Percentiles rank a stretch among this genome's conserved stretches.
These are phyloP conservation scores for Phytophthora gonapodyides DNA, from an alignment of 352 stramenopile species.

Conservation along the genomic window DNA sequence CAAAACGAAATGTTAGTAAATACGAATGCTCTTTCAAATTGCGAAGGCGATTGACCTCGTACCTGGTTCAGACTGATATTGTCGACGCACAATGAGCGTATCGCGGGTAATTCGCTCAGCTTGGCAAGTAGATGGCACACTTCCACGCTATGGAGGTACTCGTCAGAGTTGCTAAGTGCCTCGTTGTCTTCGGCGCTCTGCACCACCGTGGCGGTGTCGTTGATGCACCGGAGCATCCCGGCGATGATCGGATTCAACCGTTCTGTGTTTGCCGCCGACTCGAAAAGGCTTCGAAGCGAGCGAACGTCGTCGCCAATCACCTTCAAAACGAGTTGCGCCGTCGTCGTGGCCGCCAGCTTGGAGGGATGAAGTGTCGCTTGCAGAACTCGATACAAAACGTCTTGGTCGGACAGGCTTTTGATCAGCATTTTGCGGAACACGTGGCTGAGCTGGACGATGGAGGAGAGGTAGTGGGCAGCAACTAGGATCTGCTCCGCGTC, in stretches of 20 bases:
- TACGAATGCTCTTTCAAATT: background rate
- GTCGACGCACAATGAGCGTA: constrained; percentile 58
- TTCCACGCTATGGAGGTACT: constrained; percentile 70
- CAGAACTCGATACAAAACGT: constrained; percentile 69
- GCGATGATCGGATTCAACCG: constrained; percentile 53
- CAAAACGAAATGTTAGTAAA: constrained; percentile 1
- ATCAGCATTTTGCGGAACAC: constrained; percentile 67
- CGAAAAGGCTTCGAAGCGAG: constrained; percentile 52
- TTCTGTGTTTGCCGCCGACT: constrained; percentile 38
- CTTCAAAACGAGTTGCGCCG: constrained; percentile 59
- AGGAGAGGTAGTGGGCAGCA: constrained; percentile 64
- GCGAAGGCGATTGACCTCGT: background rate
- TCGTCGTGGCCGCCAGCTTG: constrained; percentile 57
- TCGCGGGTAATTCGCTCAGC: constrained; percentile 48
- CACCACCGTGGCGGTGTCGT: constrained; percentile 45
- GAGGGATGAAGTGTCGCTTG: constrained; percentile 74
- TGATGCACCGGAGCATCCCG: constrained; percentile 64
- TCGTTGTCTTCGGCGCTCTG: constrained; percentile 51
- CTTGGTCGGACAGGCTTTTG: constrained; percentile 53
- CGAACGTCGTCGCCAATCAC: constrained; percentile 66
- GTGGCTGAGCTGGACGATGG: constrained; percentile 54
- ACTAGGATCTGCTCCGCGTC: constrained; percentile 62
- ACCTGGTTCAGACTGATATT: constrained; percentile 81
- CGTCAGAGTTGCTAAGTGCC: constrained; percentile 53
- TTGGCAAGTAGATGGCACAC: constrained; percentile 67